These are phyloP conservation scores for Sorghum bicolor DNA, from an alignment of 176 grass and related monocot genomes.

Conservation along the genomic window DNA sequence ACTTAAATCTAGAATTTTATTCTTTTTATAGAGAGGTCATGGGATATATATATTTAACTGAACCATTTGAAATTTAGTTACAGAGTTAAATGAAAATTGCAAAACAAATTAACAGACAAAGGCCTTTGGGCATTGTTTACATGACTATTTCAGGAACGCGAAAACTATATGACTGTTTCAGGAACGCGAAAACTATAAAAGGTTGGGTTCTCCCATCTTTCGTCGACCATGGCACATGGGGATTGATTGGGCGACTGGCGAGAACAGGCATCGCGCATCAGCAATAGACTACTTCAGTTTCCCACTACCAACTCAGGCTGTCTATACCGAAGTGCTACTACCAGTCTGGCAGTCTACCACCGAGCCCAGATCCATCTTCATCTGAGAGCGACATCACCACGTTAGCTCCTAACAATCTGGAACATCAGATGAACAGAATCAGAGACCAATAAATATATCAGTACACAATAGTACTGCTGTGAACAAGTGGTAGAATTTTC, in stretches of 20 bases:
- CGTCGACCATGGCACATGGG: background rate
- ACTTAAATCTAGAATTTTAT: too few species aligned
- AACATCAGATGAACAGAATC: background rate
- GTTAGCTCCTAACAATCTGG: conserved; percentile 22
- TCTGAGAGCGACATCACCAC: background rate
- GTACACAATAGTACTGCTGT: background rate
- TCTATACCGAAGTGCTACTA: conserved; percentile 14
- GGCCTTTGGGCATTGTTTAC: background rate
- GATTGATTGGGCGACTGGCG: background rate
- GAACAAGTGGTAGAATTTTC: background rate
- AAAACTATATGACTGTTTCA: background rate
- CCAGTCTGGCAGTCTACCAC: background rate
- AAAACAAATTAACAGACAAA: background rate
- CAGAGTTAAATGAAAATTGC: background rate
- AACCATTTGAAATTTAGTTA: conserved; percentile 7
- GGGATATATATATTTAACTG: background rate
- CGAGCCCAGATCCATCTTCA: conserved; percentile 24
- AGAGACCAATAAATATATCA: conserved; percentile 1
- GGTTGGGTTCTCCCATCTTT: background rate
- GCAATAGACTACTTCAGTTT: conserved; percentile 11
- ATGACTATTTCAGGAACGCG: background rate
- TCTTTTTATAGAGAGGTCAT: too few species aligned
- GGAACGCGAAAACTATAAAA: background rate
- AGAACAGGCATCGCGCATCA: background rate
- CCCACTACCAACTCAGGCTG: background rate